These are phyloP conservation scores for Meredithiella fracta DNA, from an alignment of 2,329 filamentous ascomycete genomes.

Conservation along the genomic window DNA sequence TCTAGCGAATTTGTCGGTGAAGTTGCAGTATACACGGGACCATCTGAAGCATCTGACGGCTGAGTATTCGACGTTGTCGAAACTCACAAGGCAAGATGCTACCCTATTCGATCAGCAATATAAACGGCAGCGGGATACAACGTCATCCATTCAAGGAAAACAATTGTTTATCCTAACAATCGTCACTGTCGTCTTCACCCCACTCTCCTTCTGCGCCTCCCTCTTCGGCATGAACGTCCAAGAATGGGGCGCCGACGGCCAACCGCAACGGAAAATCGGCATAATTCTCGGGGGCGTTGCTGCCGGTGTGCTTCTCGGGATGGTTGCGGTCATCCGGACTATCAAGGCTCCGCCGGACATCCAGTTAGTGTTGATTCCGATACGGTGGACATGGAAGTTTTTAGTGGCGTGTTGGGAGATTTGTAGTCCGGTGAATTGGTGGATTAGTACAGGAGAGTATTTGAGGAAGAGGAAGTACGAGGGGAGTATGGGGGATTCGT, in stretches of 20 bases:
- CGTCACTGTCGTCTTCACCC: conserved; percentile 1
- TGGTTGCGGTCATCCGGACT: not conserved
- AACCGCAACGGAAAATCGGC: not conserved
- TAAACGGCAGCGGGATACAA: not conserved
- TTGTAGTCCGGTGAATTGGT: conserved; percentile 1
- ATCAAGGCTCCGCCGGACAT: not conserved
- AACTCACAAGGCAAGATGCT: not conserved
- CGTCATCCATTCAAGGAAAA: not conserved
- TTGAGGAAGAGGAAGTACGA: not conserved
- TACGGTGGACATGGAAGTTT: not conserved
- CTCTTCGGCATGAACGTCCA: conserved; percentile 2
- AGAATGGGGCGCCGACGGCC: not conserved
- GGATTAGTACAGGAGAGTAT: not conserved
- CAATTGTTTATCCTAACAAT: not conserved
- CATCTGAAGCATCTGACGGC: not conserved
- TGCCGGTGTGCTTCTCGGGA: not conserved
- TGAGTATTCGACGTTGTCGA: not conserved
- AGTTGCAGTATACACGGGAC: not conserved
- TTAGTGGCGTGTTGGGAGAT: not conserved
- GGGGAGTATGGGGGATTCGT: not conserved
- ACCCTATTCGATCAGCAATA: not conserved
- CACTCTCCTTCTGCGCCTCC: conserved; percentile 1
- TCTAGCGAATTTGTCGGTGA: too few relatives aligned
- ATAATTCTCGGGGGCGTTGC: not conserved
- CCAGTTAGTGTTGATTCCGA: not conserved